phyloP scores from a whole-genome alignment of 2,329 filamentous ascomycete species.

The Stemphylium beticola region DNA sequence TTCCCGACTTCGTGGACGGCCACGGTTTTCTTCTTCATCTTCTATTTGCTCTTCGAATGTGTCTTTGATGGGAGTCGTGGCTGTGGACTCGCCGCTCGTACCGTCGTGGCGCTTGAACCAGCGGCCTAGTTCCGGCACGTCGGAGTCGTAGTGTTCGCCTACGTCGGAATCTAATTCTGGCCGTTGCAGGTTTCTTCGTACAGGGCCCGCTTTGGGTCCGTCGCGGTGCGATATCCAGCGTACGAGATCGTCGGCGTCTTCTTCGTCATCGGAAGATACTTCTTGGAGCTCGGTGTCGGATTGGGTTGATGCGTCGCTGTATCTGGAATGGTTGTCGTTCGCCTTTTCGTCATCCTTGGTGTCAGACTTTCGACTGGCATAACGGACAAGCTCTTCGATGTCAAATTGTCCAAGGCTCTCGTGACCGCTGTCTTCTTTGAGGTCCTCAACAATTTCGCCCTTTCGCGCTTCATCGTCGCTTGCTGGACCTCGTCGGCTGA shows the following conservation, averaged over 20 bases:
- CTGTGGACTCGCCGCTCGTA: conserved; percentile 33
- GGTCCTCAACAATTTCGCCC: conserved; percentile 1
- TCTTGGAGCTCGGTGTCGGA: conserved; percentile 32
- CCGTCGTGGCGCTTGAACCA: conserved; percentile 29
- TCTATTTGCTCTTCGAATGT: not conserved
- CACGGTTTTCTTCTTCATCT: conserved; percentile 11
- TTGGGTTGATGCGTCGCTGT: conserved; percentile 39
- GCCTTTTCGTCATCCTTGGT: not conserved
- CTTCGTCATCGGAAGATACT: conserved; percentile 22
- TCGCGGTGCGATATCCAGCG: conserved; percentile 33
- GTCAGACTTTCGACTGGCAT: conserved; percentile 29
- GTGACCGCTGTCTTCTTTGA: conserved; percentile 31
- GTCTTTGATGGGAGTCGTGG: conserved; percentile 6
- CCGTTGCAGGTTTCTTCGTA: conserved; percentile 18
- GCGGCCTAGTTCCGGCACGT: conserved; percentile 30
- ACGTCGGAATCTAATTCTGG: conserved; percentile 14
- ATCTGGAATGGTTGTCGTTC: conserved; percentile 12
- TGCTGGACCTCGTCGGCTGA: conserved; percentile 38
- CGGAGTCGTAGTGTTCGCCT: conserved; percentile 24
- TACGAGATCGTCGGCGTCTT: conserved; percentile 32
- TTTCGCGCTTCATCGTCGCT: conserved; percentile 34
- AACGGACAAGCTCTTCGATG: conserved; percentile 41
- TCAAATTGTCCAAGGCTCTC: conserved; percentile 41
- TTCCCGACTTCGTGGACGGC: conserved; percentile 18
- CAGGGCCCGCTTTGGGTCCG: conserved; percentile 28